These are phyloP conservation scores for Sporothrix brasiliensis DNA, from an alignment of 2,329 filamentous ascomycete genomes.

Conservation along the genomic window DNA sequence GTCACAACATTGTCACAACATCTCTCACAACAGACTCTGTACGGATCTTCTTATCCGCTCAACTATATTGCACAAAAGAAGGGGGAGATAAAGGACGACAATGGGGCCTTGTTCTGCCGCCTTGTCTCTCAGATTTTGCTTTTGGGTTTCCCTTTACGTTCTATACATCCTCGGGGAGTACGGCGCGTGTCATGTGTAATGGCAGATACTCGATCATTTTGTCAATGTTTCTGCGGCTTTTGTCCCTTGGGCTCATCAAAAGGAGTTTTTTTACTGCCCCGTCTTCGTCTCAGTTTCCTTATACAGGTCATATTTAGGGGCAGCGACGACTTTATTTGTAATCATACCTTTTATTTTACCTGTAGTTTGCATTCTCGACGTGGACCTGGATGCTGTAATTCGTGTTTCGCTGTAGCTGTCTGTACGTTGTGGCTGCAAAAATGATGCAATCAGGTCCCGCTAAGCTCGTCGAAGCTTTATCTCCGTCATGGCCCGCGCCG, in stretches of 20 bases:
- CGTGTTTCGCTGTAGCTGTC: background rate
- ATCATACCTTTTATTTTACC: background rate
- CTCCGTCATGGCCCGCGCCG: conserved; percentile 10
- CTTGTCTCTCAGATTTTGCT: background rate
- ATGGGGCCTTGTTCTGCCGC: background rate
- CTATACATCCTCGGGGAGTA: conserved; percentile 22
- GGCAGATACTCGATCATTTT: background rate
- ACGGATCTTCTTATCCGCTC: background rate
- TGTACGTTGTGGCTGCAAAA: background rate
- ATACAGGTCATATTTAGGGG: conserved; percentile 11
- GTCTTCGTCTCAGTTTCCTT: background rate
- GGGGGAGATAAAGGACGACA: background rate
- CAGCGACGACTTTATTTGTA: conserved; percentile 3
- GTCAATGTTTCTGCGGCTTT: background rate
- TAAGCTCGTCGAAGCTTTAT: conserved; percentile 10
- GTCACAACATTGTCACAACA: background rate
- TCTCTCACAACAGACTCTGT: background rate
- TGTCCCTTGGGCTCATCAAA: background rate
- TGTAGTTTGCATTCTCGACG: background rate
- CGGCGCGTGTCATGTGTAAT: conserved; percentile 1
- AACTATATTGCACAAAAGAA: background rate
- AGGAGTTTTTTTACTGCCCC: background rate
- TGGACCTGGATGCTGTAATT: background rate
- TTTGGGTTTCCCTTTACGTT: conserved; percentile 18
- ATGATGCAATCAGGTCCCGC: conserved; percentile 24